phyloP scores from a whole-genome alignment of 768 basidiomycete species.

The Crepidotus variabilis region DNA sequence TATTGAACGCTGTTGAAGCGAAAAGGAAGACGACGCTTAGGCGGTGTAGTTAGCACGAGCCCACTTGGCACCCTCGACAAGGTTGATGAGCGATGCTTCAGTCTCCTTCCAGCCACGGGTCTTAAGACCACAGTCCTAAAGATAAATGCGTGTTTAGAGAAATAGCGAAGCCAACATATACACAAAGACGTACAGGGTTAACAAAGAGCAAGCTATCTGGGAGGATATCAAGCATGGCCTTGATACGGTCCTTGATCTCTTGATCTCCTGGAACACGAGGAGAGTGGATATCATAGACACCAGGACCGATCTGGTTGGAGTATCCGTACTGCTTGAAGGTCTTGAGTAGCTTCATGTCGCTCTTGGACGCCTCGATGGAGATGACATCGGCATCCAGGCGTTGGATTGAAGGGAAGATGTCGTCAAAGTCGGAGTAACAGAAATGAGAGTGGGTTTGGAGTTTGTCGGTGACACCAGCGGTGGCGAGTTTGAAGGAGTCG shows the following conservation, averaged over 20 bases:
- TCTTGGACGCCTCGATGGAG: constrained; percentile 98
- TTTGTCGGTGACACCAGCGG: constrained; percentile 90
- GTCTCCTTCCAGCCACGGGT: constrained; percentile 99
- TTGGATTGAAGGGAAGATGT: constrained; percentile 97
- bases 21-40: constrained; percentile 46
- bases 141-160: constrained; percentile 1
- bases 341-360: constrained; percentile 93
- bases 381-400: constrained; percentile 98
- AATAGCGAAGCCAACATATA: not conserved
- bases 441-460: constrained; percentile 99
- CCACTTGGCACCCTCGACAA: constrained; percentile 92
- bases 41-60: constrained; percentile 74
- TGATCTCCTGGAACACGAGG: constrained; percentile 92
- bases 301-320: constrained; percentile 96
- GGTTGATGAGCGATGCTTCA: constrained; percentile 80
- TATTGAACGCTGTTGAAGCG: constrained; percentile 93
- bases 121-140: constrained; percentile 92
- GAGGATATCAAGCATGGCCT: constrained; percentile 78
- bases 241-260: constrained; percentile 93
- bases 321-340: constrained; percentile 96
- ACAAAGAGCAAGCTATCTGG: constrained; percentile 80
- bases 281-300: constrained; percentile 99
- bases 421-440: constrained; percentile 98
- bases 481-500: constrained; percentile 97
- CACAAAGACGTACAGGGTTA: constrained; percentile 62